Base-by-base conservation (phyloP, 2,329 filamentous ascomycete species). In the Penicillium sclerotiorum region DNA sequence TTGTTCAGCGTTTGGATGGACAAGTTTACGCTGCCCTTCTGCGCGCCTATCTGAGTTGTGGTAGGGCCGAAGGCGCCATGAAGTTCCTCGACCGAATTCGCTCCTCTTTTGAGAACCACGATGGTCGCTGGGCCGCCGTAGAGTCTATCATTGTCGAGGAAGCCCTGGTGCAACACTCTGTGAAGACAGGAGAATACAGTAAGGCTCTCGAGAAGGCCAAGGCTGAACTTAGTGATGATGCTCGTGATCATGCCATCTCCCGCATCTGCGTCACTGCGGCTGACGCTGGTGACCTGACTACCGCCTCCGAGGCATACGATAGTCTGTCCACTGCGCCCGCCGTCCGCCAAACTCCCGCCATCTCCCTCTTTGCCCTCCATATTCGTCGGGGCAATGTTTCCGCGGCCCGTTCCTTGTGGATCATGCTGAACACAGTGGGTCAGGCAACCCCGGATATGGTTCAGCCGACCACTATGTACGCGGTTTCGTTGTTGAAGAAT, bases 21-120 rank as follows among this genome's bases (percentile, higher is more conserved):
- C 81, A 90, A 57, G 88, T 97, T 6, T 97, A 99, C 66, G 90
- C 92, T 20, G 82, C 93, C n/a, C 79, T 99, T 46, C 87, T 97
- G 72, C 89, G 90, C 60, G 91, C 91, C 1, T 97, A 97, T 64
- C 82, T 95, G 48, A 79, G 86, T 36, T 91, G 87, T 53, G 88
- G 89, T 62, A 89, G 93, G 72, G 73, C 87, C 28, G 86, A 90
- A 33, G 90, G 90, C 32, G 94, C 90, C 32, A 80, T 88, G 70
- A 89, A 88, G 64, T 97, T 99, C 70, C 87, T 94, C 67, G 79
- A 88, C 60, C 91, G 87, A 70, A 87, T 99, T 52, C 79, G 89
- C 13, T 75, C 80, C 18, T 79, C 74, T 0, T 77, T 82, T 42
- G 71, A 75, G 51, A 66, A 73, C 50, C 65, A 80, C 78, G 66